Base-by-base conservation (phyloP, 495 filamentous ascomycete species). In the Trichoderma erinaceum region DNA sequence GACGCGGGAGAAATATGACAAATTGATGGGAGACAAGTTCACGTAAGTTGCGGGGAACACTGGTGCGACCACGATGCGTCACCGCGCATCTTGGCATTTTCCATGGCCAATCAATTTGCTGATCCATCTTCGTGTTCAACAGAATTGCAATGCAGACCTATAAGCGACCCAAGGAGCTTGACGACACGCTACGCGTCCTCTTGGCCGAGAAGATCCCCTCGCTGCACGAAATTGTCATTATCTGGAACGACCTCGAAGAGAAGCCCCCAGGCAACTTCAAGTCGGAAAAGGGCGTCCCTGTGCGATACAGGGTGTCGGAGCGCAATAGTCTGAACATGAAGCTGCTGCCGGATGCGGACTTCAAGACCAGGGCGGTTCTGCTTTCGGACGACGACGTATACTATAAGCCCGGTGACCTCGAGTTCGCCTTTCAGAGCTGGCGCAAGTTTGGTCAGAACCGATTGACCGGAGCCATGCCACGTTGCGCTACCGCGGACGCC, bases 351-450 rank as follows among this genome's bases (percentile, higher is more conserved):
- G 65, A 68, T 35, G 58, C 70, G 21, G 65, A 65, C 35, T 71
- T 69, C 68, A 41, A 66, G 23, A 71, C 70, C 61, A 64, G 68
- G 27, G 70, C 70, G 6, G 64, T 71, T 41, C 70, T 71, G 56
- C 65, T 63, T 13, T 64, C 66, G 52, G 70, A 72, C 67, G 70
- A 72, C 67, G 70, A 72, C 63, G 66, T 69, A 13, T 68, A 67
- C 66, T 71, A 68, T 41, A 63, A 70, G 66, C 68, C 68, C 18
- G 29, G 38, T 1, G 70, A 72, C 27, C 63, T 72, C 18, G 70
- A 72, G 35, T 72, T 72, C 27, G 70, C 70, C 35, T 72, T 72
- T 52, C 70, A 70, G 64, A 67, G 68, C 6, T 72, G 70, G 70
- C 68, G 70, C 21, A 67, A 68, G 65, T 61, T 70, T 41, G 70